Conservation (phyloP, 306 rosid genomes). For the Lagenaria siceraria region DNA sequence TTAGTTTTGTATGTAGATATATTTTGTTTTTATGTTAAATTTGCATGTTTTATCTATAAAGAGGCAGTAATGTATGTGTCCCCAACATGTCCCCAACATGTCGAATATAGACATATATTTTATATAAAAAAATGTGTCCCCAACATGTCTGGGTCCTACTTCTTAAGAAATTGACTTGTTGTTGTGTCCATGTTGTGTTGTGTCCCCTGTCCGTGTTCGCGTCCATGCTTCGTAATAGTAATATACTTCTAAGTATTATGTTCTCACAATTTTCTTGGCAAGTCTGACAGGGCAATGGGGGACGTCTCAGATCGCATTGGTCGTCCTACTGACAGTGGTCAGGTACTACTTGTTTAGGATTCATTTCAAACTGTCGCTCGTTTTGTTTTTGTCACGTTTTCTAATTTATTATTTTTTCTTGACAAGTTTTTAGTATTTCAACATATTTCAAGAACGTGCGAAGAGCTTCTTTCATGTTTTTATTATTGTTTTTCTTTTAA, state of each 20-base stretch:
- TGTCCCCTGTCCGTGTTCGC: too few relatives aligned
- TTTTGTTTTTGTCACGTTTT: background rate
- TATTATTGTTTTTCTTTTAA: background rate
- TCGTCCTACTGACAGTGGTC: slow-evolving; percentile 94
- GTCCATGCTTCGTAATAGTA: background rate
- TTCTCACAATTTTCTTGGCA: background rate
- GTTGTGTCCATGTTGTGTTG: too few relatives aligned
- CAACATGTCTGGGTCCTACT: too few relatives aligned
- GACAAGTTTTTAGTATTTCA: slow-evolving; percentile 1
- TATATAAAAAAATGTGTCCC: too few relatives aligned
- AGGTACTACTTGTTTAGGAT: slow-evolving; percentile 32
- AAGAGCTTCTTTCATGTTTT: background rate
- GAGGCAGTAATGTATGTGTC: too few relatives aligned
- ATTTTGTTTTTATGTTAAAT: too few relatives aligned
- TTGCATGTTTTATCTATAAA: too few relatives aligned
- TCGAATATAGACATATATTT: too few relatives aligned
- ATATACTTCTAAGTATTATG: background rate
- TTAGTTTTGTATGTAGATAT: too few relatives aligned
- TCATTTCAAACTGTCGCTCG: background rate
- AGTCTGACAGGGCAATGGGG: slow-evolving; percentile 76
- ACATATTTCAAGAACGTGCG: background rate
- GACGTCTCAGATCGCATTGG: slow-evolving; percentile 99
- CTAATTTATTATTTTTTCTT: background rate
- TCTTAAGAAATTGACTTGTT: too few relatives aligned
- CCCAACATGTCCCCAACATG: too few relatives aligned